Base-by-base conservation (phyloP, 2,329 filamentous ascomycete genomes). In the Ascochyta fabae region DNA sequence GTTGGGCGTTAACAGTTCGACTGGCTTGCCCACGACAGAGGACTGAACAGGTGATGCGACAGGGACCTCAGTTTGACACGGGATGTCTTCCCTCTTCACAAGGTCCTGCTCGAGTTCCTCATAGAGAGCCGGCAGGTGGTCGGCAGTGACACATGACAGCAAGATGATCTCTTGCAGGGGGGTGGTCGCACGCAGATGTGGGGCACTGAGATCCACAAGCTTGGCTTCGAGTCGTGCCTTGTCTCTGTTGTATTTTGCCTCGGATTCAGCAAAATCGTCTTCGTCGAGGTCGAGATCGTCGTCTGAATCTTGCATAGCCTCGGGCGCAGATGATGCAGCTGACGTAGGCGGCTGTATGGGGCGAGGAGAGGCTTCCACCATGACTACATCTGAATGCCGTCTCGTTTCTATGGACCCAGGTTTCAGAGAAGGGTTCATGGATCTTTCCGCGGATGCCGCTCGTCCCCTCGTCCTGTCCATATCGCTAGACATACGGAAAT, bases 231-330 rank as follows among this genome's bases (percentile, higher is more conserved):
- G 69, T 44, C 73, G 69, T 12, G 78, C 69, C 60, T 79, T 80
- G 53, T 79, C 75, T 9, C 75, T 70, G 39, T 79, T 78, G 57
- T 79, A 81, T 44, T 78, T 80, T 5, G 76, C 77, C 64, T 81
- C 77, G 19, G 76, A 75, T 29, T 79, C 73, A 8, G 77, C 77
- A 48, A 79, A 76, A 48, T 80, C 75, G 31, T 70, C 78, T 53
- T 81, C 78, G 31, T 78, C 76, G 10, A 79, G 69, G 58, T 80
- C 78, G 48, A 80, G 69, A 44, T 78, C 78, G 46, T 81, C 79
- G 19, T 82, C 79, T 22, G 78, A 80, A 46, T 78, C 79, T 50
- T 71, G 68, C 23, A 74, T 51, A 6, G 61, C 67, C 49, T 73
- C 66, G 6, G 70, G 70, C 3, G 66, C 71, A 22, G 71, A 73